phyloP scores from a whole-genome alignment of 257 asterid species.

The Cinchona pubescens region DNA sequence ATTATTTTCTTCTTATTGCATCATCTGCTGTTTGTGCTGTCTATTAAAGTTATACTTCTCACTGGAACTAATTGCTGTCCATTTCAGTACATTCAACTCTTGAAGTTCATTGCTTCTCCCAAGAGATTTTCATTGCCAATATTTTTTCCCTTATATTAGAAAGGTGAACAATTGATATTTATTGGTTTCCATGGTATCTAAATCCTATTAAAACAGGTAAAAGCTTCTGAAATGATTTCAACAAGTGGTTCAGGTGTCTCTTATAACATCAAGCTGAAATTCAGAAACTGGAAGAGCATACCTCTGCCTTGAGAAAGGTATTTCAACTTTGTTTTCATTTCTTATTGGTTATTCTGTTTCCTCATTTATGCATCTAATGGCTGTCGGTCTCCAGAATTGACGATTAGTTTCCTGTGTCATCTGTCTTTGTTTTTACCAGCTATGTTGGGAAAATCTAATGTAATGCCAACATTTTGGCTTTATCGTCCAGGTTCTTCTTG shows the following conservation, averaged over 20 bases:
- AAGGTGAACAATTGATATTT: not conserved
- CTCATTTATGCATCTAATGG: not conserved
- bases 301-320: conserved; percentile 63
- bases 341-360: not conserved
- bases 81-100: not conserved
- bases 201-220: conserved; percentile 39
- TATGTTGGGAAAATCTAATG: not conserved
- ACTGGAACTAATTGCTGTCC: not conserved
- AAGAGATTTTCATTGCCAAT: not conserved
- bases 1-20: not conserved
- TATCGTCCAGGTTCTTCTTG: not conserved
- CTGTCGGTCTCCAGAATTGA: not conserved
- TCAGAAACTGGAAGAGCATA: conserved; percentile 74
- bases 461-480: not conserved
- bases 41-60: not conserved
- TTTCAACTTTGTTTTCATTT: not conserved
- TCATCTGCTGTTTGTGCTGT: not conserved
- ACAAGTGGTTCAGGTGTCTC: conserved; percentile 41
- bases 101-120: not conserved
- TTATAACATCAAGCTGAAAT: conserved; percentile 60
- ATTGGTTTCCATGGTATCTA: not conserved
- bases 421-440: not conserved
- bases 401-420: not conserved
- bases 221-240: conserved; percentile 48
- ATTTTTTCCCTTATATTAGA: not conserved